Evolutionary conservation across 805 yeast genomes (phyloP), one percentile per base, ranked within the genome.

Genomic region (Zygosaccharomyces pseudorouxii): DNA sequence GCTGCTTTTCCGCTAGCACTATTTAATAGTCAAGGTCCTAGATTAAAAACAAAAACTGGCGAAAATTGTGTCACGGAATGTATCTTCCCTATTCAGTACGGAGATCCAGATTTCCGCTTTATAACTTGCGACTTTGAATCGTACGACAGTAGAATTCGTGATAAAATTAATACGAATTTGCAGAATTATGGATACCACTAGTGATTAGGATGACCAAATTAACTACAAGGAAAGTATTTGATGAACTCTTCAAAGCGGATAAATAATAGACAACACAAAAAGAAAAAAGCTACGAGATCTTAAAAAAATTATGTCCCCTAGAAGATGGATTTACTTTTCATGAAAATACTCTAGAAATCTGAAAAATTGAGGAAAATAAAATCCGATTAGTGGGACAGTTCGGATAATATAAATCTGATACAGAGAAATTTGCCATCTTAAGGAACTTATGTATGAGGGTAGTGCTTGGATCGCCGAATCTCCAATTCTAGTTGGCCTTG

Each of bases 21-120:
- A 33, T 62, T 61, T 39, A 52, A 60, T 33, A 31, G 50, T 12
- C 54, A 53, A 35, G 42, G 47, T 18, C 35, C 37, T 18, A 38
- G 53, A 28, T 43, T 43, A 11, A 49, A 49, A 19, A 51, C 48
- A 25, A 27, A 39, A 38, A 55, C 45, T 41, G 65, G 67, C 40
- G 65, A 63, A 4, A 56, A 58, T 45, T 48, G 51, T 46, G 65
- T 61, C 14, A 60, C 67, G 2, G 54, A 57, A 39, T 59, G 63
- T 47, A 49, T 62, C 30, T 53, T 62, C 35, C 55, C 60, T 19
- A 46, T 45, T 4, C 58, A 61, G 41, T 60, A 49, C 37, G n/a
- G 19, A 18, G 31, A 46, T n/a, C 19, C 45, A 10, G 56, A 55
- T 19, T 27, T 61, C n/a, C 48, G 47, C 10, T 61, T 51, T 46